Base-by-base conservation (phyloP, 2,329 filamentous ascomycete species). In the Westerdykella aurantiaca region DNA sequence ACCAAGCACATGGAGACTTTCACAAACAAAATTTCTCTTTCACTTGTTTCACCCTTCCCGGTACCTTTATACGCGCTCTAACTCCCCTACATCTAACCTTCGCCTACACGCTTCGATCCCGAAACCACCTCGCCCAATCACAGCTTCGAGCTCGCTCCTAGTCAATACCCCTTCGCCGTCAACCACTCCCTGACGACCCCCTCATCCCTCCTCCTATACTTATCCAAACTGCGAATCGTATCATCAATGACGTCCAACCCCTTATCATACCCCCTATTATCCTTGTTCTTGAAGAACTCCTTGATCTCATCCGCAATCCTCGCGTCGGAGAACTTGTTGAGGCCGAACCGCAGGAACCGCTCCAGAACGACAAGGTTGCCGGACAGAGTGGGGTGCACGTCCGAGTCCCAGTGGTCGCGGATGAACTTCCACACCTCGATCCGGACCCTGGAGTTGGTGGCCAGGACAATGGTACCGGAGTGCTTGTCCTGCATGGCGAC, bases 401-500 rank as follows among this genome's bases (percentile, higher is more conserved):
- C 74, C 23, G 44, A 46, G 23, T 80, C 75, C 86, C 91, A 98
- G 71, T 95, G 84, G 35, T 79, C 75, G 70, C 90, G 88, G 61
- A 96, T 79, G 69, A 86, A 95, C 42, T 83, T 73, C 93, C 93
- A 98, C 45, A 94, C 79, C 37, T 83, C 73, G 37, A 76, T 70
- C n/a, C 90, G 84, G 3, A 82, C 84, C 48, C 80, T 77, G 7
- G 81, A 73, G 70, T 96, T 96, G 50, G 72, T 75, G 4, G 86
- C 81, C 22, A 98, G 72, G 1, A 82, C 78, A 39, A 77, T 74
- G n/a, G 83, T 84, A 23, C 89, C 85, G 11, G 83, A 84, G 71
- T 97, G 91, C 68, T 93, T 81, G 66, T 98, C 93, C 60, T 88
- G 91, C 11, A 84, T 79, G 9, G 88, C 82, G 21, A 97, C 87